Base-by-base conservation (phyloP, 1,284 basidiomycete species). In the Athelia sp. region DNA sequence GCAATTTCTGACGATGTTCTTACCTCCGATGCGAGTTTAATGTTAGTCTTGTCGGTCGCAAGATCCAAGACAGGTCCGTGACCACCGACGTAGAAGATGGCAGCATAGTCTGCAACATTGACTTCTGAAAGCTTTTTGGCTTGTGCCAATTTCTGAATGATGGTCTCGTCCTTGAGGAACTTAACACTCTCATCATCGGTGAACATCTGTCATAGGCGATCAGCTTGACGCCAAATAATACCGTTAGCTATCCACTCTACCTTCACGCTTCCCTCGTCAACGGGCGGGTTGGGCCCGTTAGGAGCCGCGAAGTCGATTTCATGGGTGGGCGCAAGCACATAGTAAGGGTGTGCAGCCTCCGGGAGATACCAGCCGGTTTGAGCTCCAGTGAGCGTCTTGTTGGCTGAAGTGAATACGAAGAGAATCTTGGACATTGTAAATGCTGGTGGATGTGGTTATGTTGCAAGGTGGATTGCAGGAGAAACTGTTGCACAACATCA, bases 51-150 rank as follows among this genome's bases (percentile, higher is more conserved):
- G 63, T 81, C 74, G n/a, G 53, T 55, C n/a, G 77, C 66, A 32
- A 82, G 69, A 56, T 81, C 79, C 45, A 81, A 62, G 49, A 77
- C 69, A 34, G 78, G 76, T 9, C 78, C 78, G 56, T 78, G 76
- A 31, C 72, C 81, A 24, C 82, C 81, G 46, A 80, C 71, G 60
- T 81, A 79, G 64, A 82, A 84, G 53, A 84, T 64, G 3, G 77
- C 81, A 47, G 68, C 76, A 56, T 78, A 84, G 32, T 34, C 32
- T 17, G 11, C 32, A 17, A 34, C 32, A 11, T 34, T 34, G 11
- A 34, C 32, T 11, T n/a, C n/a, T n/a, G n/a, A n/a, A n/a, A n/a
- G n/a, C n/a, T n/a, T n/a, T n/a, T n/a, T n/a, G n/a, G n/a, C n/a
- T n/a, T n/a, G n/a, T n/a, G n/a, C n/a, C n/a, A n/a, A n/a, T n/a